A percentile compares a stretch with the other conserved stretches of the same genome.
phyloP scores from a whole-genome alignment of 768 basidiomycete species.

The Rhizopogon vesiculosus region DNA sequence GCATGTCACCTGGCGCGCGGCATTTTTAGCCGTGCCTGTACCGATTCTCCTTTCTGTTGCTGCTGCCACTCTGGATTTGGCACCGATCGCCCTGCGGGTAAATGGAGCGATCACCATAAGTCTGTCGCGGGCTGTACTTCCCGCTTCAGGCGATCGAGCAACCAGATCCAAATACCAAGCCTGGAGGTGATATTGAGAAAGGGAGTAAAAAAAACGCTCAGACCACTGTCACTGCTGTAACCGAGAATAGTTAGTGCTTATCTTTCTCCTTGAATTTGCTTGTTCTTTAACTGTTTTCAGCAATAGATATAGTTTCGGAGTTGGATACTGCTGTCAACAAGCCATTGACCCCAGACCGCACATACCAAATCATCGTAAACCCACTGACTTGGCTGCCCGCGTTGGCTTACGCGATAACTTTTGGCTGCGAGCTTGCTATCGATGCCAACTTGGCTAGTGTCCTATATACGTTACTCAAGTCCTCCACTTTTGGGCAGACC shows the following conservation, averaged over 20 bases:
- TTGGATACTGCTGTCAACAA: conserved; percentile 45
- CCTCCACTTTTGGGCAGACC: too few relatives aligned
- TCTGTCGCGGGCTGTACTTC: conserved; percentile 25
- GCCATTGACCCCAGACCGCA: conserved; percentile 30
- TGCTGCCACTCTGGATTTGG: conserved; percentile 34
- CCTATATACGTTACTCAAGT: too few relatives aligned
- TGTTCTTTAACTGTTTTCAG: neutral
- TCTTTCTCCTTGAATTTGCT: neutral
- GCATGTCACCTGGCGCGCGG: conserved; percentile 47
- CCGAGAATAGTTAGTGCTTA: conserved; percentile 1
- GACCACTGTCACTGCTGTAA: conserved; percentile 11
- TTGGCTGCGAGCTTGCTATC: conserved; percentile 54
- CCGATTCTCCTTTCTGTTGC: conserved; percentile 46
- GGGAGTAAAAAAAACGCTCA: conserved; percentile 24
- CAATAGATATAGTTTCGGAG: conserved; percentile 22
- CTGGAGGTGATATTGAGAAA: conserved; percentile 17
- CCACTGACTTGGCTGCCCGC: conserved; percentile 54
- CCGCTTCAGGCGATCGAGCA: neutral
- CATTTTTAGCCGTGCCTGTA: conserved; percentile 54
- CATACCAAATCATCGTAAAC: conserved; percentile 28
- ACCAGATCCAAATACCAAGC: conserved; percentile 8
- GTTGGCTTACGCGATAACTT: conserved; percentile 49
- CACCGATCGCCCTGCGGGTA: conserved; percentile 50
- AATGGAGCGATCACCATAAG: conserved; percentile 44
- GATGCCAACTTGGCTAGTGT: too few relatives aligned